Evolutionary conservation across 257 asterid species (phyloP), one percentile per base, ranked within the genome.

Genomic region (Solanum okadae): DNA sequence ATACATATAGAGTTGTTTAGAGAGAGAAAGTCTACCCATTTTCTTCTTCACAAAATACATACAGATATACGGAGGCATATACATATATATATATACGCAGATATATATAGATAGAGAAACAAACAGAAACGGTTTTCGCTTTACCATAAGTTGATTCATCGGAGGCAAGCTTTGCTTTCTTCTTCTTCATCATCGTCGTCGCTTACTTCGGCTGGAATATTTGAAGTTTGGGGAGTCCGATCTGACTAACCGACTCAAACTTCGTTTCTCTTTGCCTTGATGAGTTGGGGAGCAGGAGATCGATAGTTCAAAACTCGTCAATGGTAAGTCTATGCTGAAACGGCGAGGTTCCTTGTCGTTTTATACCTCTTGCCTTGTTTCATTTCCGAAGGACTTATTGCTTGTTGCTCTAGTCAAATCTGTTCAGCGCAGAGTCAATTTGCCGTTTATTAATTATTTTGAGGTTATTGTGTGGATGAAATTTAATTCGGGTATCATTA

Each of bases 271-370:
- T 88, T 84, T 79, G 61, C 90, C 87, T 91, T 91, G 95, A 94
- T 94, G 98, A 94, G 93, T 93, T 94, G 96, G 93, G 88, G 88
- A 90, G 93, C 86, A 71, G 91, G 96, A 90, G 97, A 95, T 94
- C 95, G 96, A 91, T 91, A 91, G 90, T 87, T 88, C 38, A 87
- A 87, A 87, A 61, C 89, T 88, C 90, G 73, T 40, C 89, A 31
- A 96, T 95, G 98, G 99, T 95, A 90, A 73, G 94, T 90, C 89
- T 65, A 52, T 89, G 76, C 89, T 4, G 37, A 89, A 88, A 88
- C 89, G 92, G 84, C 90, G 81, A 72, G 65, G 20, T 63, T 40
- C 27, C 71, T 75, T 72, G 92, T 90, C 88, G 91, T 93, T 92
- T 75, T 88, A 34, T 71, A 83, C 35, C 89, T 70, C 56, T 88